Percentiles rank a stretch among this genome's conserved stretches.
These are phyloP conservation scores for Neurospora sp. DNA, from an alignment of 495 filamentous ascomycete species.

Conservation along the genomic window DNA sequence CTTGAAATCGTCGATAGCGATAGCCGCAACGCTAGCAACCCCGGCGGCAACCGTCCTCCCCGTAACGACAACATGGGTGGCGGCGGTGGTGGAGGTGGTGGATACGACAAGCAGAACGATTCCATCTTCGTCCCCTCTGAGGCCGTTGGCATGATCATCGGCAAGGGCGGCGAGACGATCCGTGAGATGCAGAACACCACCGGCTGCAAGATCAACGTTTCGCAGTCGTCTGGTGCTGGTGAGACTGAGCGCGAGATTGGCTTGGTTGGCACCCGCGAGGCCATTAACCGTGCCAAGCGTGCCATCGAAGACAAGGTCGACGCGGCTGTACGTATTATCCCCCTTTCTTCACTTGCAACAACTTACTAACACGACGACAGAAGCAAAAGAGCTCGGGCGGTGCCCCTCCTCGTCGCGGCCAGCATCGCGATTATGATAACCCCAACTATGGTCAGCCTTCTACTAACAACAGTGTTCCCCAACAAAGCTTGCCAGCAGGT, in stretches of 20 bases:
- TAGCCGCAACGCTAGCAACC: slow-evolving; percentile 42
- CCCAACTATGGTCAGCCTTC: slow-evolving; percentile 27
- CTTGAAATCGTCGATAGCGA: slow-evolving; percentile 84
- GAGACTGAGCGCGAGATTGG: slow-evolving; percentile 73
- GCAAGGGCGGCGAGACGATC: slow-evolving; percentile 78
- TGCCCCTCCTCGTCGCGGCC: slow-evolving; percentile 28
- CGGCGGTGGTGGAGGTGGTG: slow-evolving; percentile 28
- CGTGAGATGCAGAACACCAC: slow-evolving; percentile 75
- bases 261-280: slow-evolving; percentile 58
- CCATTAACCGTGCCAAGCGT: slow-evolving; percentile 60
- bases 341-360: not conserved
- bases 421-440: slow-evolving; percentile 35
- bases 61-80: slow-evolving; percentile 13
- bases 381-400: slow-evolving; percentile 44
- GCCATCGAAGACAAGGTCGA: slow-evolving; percentile 86
- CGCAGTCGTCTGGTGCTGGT: slow-evolving; percentile 53
- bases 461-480: slow-evolving; percentile 16
- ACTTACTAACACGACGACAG: slow-evolving; percentile 23
- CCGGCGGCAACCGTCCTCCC: slow-evolving; percentile 3
- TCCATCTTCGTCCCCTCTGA: slow-evolving; percentile 73
- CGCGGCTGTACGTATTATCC: slow-evolving; percentile 49
- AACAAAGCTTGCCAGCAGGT: slow-evolving; percentile 8
- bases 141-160: slow-evolving; percentile 85
- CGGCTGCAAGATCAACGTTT: slow-evolving; percentile 83
- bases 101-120: slow-evolving; percentile 59